Evolutionary conservation across 345 rosid genomes (phyloP), one percentile per base, ranked within the genome.

Genomic region (Salix udensis): DNA sequence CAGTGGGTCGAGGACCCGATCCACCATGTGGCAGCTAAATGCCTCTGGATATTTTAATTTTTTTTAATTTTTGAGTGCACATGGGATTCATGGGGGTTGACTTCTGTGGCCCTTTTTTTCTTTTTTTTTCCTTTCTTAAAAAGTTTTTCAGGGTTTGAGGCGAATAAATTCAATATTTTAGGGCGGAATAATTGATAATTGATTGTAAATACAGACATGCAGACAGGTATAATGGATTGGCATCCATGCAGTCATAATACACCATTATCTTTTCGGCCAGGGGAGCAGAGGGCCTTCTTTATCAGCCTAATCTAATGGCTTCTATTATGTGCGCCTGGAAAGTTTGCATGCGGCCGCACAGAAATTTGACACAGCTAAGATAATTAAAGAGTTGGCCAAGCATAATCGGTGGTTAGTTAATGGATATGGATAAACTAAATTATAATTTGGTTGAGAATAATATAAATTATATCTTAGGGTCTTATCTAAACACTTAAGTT

Each of bases 21-120:
- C n/a, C 24, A 16, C n/a, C 37, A 55, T 21, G 21, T 21, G 39
- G 36, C 6, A 28, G 6, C 36, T 6, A 46, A 46, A 15, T 46
- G 37, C 6, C 11, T 71, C 0, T 34, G 12, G 21, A 58, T 36
- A 37, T 34, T 34, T 34, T 34, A 0, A 0, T 34, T 0, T 34
- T 5, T 39, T 75, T 34, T 28, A 5, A 31, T 3, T 26, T 15
- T 52, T 7, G 37, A 52, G 9, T 53, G 78, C 78, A 75, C 78
- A 75, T 75, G 78, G 36, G 26, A n/a, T 18, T 64, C 78, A 24
- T 75, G 78, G 37, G 78, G 78, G 78, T 75, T 67, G 78, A 67
- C 78, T 39, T 24, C 4, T 16, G 55, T 53, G 66, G 78, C 52
- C 58, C 78, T 62, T 4, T 23, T 28, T 14, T 26, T 30, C 0